These are phyloP conservation scores for Aureobasidium sp. DNA, from an alignment of 2,329 filamentous ascomycete genomes.

Conservation along the genomic window DNA sequence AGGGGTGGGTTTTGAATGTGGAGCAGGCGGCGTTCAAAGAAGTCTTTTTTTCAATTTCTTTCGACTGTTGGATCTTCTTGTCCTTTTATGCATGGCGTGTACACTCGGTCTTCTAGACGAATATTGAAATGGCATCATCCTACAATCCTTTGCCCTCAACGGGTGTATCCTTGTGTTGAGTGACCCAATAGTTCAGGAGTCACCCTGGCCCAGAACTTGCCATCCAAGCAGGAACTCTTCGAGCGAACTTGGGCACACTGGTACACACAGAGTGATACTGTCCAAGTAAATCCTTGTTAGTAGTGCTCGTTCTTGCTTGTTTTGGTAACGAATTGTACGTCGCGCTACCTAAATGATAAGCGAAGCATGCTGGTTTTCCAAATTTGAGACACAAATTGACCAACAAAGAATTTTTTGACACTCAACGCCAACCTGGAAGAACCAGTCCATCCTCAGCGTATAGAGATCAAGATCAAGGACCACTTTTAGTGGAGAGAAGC, in stretches of 20 bases:
- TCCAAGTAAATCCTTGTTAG: too few relatives aligned
- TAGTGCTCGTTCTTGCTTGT: too few relatives aligned
- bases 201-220: not conserved
- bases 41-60: not conserved
- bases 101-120: not conserved
- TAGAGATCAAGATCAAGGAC: too few relatives aligned
- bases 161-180: not conserved
- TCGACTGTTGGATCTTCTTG: not conserved
- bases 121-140: not conserved
- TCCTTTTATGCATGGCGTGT: not conserved
- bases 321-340: too few relatives aligned
- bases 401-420: not conserved
- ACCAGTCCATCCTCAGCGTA: not conserved
- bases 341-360: too few relatives aligned
- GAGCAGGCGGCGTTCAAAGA: not conserved
- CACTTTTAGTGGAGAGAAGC: not conserved
- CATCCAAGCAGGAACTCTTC: not conserved
- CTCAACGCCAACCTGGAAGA: not conserved
- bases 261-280: not conserved
- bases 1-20: not conserved
- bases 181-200: not conserved
- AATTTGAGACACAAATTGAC: not conserved
- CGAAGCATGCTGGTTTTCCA: not conserved
- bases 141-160: not conserved
- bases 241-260: too few relatives aligned